Evolutionary conservation across 73 alveolate genomes (phyloP).

Genomic region (Breviolum minutum): DNA sequence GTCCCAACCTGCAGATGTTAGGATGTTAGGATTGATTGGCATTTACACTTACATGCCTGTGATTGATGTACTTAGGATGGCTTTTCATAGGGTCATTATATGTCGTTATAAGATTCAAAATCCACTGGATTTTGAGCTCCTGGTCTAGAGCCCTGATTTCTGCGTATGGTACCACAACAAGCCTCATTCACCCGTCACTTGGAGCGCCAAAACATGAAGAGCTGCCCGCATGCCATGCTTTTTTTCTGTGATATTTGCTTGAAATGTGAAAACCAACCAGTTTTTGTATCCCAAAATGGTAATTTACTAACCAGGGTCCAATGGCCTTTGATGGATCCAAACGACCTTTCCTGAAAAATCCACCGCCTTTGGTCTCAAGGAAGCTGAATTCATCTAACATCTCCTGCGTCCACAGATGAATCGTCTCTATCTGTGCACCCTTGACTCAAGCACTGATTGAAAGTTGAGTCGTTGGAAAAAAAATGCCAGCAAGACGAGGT

Average conservation of each 20-base stretch:
- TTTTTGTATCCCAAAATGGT: background rate
- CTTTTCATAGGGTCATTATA: background rate
- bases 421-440: background rate
- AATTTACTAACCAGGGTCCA: background rate
- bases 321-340: too few relatives aligned
- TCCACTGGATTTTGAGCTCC: too few relatives aligned
- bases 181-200: too few relatives aligned
- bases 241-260: too few relatives aligned
- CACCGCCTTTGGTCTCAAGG: slow-evolving; percentile 81
- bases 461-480: background rate
- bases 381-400: slow-evolving; percentile 93
- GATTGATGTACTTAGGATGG: background rate
- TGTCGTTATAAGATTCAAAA: background rate
- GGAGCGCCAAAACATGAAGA: too few relatives aligned
- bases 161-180: too few relatives aligned
- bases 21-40: too few relatives aligned
- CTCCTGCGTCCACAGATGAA: slow-evolving; percentile 73
- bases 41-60: too few relatives aligned
- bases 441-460: background rate
- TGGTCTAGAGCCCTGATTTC: too few relatives aligned
- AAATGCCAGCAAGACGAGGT: too few relatives aligned
- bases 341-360: background rate
- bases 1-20: slow-evolving; percentile 34
- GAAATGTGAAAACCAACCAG: background rate
- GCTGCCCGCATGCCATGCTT: too few relatives aligned